A percentile compares a stretch with the other conserved stretches of the same genome.
These are phyloP conservation scores for Digitaria exilis DNA, from an alignment of 202 grass and related monocot species.

Conservation along the genomic window DNA sequence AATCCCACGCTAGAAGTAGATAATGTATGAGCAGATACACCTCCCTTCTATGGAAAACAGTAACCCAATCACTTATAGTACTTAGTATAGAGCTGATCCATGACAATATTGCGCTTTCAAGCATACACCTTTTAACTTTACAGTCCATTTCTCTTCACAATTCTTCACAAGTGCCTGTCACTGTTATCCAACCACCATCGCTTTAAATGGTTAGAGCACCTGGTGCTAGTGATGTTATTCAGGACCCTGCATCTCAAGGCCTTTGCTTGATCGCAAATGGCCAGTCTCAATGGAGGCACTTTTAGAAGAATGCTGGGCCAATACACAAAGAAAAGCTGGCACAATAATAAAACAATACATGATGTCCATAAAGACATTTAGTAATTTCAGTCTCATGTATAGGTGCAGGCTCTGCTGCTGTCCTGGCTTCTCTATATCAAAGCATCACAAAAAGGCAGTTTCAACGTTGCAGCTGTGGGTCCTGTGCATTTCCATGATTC, in stretches of 20 bases:
- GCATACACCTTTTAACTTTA: conserved; percentile 19
- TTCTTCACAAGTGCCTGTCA: conserved; percentile 66
- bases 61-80: neutral
- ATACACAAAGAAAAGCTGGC: conserved; percentile 35
- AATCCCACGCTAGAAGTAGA: conserved; percentile 13
- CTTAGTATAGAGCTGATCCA: conserved; percentile 14
- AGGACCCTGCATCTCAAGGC: conserved; percentile 33
- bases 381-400: conserved; percentile 35
- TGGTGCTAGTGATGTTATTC: conserved; percentile 47
- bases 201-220: conserved; percentile 74
- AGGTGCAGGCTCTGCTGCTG: conserved; percentile 15
- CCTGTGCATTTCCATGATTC: conserved; percentile 43
- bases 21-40: neutral
- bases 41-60: neutral
- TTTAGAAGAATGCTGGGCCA: conserved; percentile 59
- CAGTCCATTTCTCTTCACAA: conserved; percentile 34
- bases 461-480: conserved; percentile 17
- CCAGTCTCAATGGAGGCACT: conserved; percentile 44
- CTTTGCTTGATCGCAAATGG: conserved; percentile 55
- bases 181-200: conserved; percentile 70
- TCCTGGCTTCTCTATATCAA: conserved; percentile 40
- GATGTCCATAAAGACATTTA: conserved; percentile 41
- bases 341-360: conserved; percentile 47
- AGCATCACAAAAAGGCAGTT: conserved; percentile 24
- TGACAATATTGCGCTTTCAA: conserved; percentile 27